Conservation (phyloP, 768 basidiomycete species). For the Mycena latifolia region DNA sequence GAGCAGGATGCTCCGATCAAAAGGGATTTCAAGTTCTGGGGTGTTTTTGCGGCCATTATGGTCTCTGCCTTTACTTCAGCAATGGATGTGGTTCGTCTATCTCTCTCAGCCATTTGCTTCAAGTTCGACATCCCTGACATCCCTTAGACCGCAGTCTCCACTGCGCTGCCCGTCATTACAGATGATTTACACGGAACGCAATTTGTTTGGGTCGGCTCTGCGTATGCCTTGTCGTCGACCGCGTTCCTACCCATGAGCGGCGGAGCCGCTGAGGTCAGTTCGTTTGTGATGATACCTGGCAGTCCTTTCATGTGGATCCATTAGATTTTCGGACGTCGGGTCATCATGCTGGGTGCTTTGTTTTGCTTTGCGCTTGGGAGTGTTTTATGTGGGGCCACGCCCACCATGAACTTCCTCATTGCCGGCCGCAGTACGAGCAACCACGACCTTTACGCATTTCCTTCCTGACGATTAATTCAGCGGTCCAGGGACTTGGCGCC, state of each 20-base stretch:
- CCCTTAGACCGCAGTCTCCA: conserved; percentile 39
- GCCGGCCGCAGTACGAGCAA: conserved; percentile 51
- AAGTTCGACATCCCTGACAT: too few species aligned
- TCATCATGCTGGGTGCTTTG: conserved; percentile 46
- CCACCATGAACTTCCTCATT: conserved; percentile 55
- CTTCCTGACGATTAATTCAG: conserved; percentile 30
- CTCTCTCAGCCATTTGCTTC: too few species aligned
- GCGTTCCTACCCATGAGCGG: conserved; percentile 49
- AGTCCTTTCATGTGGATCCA: conserved; percentile 37
- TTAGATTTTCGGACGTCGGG: conserved; percentile 54
- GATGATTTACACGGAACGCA: conserved; percentile 41
- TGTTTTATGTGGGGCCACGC: conserved; percentile 56
- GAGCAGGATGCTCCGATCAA: too few species aligned
- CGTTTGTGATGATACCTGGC: too few species aligned
- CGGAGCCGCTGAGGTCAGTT: neutral
- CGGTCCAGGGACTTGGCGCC: conserved; percentile 54
- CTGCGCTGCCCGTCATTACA: conserved; percentile 47
- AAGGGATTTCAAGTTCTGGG: too few species aligned
- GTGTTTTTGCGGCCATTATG: too few species aligned
- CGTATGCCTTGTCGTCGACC: conserved; percentile 43
- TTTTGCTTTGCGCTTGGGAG: conserved; percentile 56
- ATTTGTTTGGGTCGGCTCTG: conserved; percentile 44
- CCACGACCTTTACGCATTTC: neutral
- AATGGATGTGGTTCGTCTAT: too few species aligned
- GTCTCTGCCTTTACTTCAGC: too few species aligned